phyloP scores from a whole-genome alignment of 2,329 filamentous ascomycete genomes.

The Exophiala dermatitidis region DNA sequence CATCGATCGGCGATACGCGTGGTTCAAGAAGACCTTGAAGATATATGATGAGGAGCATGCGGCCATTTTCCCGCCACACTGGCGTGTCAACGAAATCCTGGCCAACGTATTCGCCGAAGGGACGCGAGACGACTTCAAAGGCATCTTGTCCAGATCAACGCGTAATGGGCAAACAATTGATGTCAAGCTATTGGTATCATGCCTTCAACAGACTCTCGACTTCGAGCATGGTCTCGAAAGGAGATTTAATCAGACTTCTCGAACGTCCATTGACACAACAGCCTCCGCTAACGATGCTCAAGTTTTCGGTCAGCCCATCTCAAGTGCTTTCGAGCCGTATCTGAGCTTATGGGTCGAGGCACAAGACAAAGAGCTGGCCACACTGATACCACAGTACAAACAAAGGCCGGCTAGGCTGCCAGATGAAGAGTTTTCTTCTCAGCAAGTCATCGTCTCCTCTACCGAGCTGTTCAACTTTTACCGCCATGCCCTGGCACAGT shows the following conservation, averaged over 20 bases:
- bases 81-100: conserved; percentile 84
- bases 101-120: conserved; percentile 92
- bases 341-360: conserved; percentile 95
- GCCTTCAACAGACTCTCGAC: conserved; percentile 89
- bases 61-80: conserved; percentile 74
- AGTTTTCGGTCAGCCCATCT: conserved; percentile 83
- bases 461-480: conserved; percentile 98
- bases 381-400: conserved; percentile 81
- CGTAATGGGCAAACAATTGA: conserved; percentile 74
- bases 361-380: conserved; percentile 79
- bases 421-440: conserved; percentile 87
- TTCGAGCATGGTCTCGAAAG: conserved; percentile 90
- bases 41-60: conserved; percentile 92
- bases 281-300: conserved; percentile 70
- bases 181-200: conserved; percentile 80
- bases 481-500: conserved; percentile 84
- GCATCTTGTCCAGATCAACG: conserved; percentile 82
- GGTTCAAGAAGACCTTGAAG: conserved; percentile 94
- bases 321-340: conserved; percentile 94
- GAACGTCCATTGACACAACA: conserved; percentile 82
- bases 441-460: conserved; percentile 84
- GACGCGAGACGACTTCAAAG: conserved; percentile 90
- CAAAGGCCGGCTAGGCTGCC: conserved; percentile 68
- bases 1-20: conserved; percentile 87
- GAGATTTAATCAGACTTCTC: conserved; percentile 63